Evolutionary conservation across 306 rosid species (phyloP).

Genomic region (Nissolia schottii): DNA sequence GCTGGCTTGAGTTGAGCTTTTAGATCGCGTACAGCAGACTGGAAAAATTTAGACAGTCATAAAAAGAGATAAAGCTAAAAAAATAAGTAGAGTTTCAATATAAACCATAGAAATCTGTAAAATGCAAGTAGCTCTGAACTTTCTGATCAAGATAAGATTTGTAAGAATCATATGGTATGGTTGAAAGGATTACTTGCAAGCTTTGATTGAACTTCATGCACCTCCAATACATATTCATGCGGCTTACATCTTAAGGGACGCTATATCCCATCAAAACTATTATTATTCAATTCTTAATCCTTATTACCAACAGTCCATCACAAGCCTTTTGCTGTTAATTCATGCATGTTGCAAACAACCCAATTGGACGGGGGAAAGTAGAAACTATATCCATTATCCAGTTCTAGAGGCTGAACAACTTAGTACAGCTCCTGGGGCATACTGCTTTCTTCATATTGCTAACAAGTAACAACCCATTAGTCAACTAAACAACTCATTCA

Average conservation of each 20-base stretch:
- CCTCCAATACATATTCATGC: not conserved
- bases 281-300: too few species aligned
- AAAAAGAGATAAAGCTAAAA: not conserved
- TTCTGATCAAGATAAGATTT: not conserved
- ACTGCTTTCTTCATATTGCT: not conserved
- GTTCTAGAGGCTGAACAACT: not conserved
- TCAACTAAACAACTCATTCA: too few species aligned
- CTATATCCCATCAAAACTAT: not conserved
- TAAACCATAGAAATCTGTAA: not conserved
- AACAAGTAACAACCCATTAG: too few species aligned
- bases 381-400: too few species aligned
- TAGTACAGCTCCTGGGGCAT: not conserved
- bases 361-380: too few species aligned
- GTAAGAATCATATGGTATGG: not conserved
- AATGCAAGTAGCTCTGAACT: not conserved
- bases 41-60: conserved; percentile 25
- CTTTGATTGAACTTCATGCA: not conserved
- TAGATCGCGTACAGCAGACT: conserved; percentile 89
- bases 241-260: not conserved
- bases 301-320: not conserved
- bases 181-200: conserved; percentile 17
- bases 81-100: not conserved
- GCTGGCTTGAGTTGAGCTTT: conserved; percentile 89
- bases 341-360: too few species aligned
- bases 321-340: not conserved